These are phyloP conservation scores for Anthracocystis walkeri DNA, from an alignment of 1,284 basidiomycete genomes.

Conservation along the genomic window DNA sequence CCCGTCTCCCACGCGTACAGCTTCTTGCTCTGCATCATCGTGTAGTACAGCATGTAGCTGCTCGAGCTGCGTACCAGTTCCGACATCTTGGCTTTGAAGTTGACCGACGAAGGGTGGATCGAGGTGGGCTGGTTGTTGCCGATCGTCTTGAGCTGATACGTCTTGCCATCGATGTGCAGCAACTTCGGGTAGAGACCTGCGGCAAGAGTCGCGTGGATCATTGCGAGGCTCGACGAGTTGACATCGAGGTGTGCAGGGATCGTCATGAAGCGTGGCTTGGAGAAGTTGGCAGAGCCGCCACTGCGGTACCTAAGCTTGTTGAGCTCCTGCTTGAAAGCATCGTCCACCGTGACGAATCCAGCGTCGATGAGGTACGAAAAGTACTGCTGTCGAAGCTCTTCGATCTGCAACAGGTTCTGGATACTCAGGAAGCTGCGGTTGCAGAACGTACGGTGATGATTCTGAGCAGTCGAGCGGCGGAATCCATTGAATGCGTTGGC, in stretches of 20 bases:
- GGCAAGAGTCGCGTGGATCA: conserved; percentile 85
- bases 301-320: conserved; percentile 72
- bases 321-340: conserved; percentile 78
- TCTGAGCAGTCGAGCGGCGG: conserved; percentile 81
- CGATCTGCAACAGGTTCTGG: conserved; percentile 92
- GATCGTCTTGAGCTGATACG: conserved; percentile 80
- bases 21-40: conserved; percentile 84
- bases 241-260: conserved; percentile 78
- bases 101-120: conserved; percentile 83
- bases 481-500: conserved; percentile 91
- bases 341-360: conserved; percentile 81
- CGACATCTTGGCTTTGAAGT: conserved; percentile 49
- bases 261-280: conserved; percentile 78
- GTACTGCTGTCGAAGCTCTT: conserved; percentile 94
- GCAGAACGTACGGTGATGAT: conserved; percentile 76
- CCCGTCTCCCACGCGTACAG: conserved; percentile 96
- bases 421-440: conserved; percentile 85
- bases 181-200: conserved; percentile 94
- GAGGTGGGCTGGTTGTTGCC: conserved; percentile 84
- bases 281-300: conserved; percentile 71
- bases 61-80: conserved; percentile 35
- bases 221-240: conserved; percentile 75
- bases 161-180: conserved; percentile 76
- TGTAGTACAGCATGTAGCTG: conserved; percentile 55
- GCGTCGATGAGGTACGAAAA: conserved; percentile 84